Conservation (phyloP, 495 filamentous ascomycete genomes). For the Bombardia bombarda region DNA sequence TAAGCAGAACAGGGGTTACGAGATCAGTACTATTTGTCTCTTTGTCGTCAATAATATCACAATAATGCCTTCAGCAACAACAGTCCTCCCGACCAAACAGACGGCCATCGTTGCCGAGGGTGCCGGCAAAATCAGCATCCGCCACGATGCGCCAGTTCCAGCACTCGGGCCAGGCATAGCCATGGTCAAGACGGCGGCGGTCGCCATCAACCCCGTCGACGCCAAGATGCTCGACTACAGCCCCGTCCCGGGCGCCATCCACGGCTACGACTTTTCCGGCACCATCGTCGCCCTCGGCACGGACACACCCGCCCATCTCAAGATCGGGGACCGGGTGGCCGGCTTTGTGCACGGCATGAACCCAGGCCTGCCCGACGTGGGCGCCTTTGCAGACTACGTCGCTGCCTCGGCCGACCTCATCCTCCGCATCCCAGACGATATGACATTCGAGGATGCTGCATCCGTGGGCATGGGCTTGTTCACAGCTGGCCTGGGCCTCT, state of each 20-base stretch:
- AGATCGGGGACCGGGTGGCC: slow-evolving; percentile 38
- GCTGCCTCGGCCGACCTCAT: slow-evolving; percentile 12
- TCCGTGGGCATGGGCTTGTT: slow-evolving; percentile 31
- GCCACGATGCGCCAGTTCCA: neutral
- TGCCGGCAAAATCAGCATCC: neutral
- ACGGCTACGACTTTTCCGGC: slow-evolving; percentile 32
- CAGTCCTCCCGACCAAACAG: slow-evolving; percentile 1
- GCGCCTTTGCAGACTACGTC: slow-evolving; percentile 23
- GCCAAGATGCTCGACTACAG: slow-evolving; percentile 42
- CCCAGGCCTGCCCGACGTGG: slow-evolving; percentile 12
- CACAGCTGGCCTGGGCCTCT: slow-evolving; percentile 26
- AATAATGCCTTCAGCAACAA: no score
- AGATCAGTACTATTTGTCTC: no score
- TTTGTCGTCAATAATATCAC: no score
- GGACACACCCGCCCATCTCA: slow-evolving; percentile 25
- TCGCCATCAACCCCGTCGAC: slow-evolving; percentile 46
- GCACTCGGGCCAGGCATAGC: slow-evolving; percentile 1
- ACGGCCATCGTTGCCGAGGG: slow-evolving; percentile 1
- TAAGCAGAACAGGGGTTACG: no score
- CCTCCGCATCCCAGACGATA: slow-evolving; percentile 32
- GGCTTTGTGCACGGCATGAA: slow-evolving; percentile 20
- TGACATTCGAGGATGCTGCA: slow-evolving; percentile 37
- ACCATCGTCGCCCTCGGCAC: slow-evolving; percentile 44
- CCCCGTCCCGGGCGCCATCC: slow-evolving; percentile 11
- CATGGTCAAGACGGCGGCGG: slow-evolving; percentile 3